Percentiles rank a stretch among this genome's conserved stretches.
phyloP scores from a whole-genome alignment of 495 filamentous ascomycete genomes.

The Aspergillus biplanus region DNA sequence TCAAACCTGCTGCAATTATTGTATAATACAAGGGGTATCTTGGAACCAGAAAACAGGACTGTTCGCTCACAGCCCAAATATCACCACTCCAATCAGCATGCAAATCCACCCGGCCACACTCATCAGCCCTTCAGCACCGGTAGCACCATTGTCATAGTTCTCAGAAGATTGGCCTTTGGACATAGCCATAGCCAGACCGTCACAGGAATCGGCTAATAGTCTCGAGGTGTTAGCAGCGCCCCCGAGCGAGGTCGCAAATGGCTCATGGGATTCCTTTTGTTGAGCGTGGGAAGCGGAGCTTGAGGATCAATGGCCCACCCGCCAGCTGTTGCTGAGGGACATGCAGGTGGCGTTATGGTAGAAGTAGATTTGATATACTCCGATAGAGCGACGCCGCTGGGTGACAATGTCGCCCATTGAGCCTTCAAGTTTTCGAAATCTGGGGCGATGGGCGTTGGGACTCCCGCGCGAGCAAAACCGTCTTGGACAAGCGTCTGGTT shows the following conservation, averaged over 20 bases:
- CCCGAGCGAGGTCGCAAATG: background rate
- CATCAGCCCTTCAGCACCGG: background rate
- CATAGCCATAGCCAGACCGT: background rate
- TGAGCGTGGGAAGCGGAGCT: constrained; percentile 69
- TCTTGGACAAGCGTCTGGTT: constrained; percentile 54
- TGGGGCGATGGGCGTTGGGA: constrained; percentile 71
- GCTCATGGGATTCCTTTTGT: constrained; percentile 37
- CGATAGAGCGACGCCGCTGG: constrained; percentile 65
- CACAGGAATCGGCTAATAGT: background rate
- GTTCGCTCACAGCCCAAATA: constrained; percentile 9
- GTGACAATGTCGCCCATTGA: constrained; percentile 74
- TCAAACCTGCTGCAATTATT: too few species aligned
- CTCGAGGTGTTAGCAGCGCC: background rate
- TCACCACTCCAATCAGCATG: background rate
- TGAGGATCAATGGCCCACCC: constrained; percentile 75
- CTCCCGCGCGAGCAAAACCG: constrained; percentile 71
- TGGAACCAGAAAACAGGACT: background rate
- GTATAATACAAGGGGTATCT: background rate
- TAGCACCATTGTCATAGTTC: background rate
- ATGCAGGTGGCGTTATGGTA: constrained; percentile 57
- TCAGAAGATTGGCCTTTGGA: background rate
- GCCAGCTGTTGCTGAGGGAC: constrained; percentile 68
- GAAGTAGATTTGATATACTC: constrained; percentile 66
- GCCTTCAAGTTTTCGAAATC: constrained; percentile 78
- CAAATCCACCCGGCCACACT: background rate